Base-by-base conservation (phyloP, 108 stramenopile genomes). In the Nitzschia sp. region DNA sequence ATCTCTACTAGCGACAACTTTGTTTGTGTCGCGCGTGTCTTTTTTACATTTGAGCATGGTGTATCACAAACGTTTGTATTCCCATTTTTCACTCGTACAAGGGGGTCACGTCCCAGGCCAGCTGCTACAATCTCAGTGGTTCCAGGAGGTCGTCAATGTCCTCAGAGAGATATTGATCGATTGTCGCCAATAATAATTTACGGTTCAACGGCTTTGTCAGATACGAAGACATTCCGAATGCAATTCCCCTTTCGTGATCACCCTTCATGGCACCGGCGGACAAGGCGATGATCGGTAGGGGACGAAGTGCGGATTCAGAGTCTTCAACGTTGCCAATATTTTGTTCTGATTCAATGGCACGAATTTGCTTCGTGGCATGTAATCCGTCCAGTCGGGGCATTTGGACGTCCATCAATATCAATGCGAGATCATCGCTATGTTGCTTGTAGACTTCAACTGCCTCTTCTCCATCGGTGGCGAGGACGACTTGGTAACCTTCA, bases 241-340 rank as follows among this genome's bases (percentile, higher is more conserved):
- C 60, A 13, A 60, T 1, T 8, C 69, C 47, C 15, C 29, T 24
- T 26, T 70, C 57, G 5, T 34, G 3, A 27, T 70, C 69, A 18
- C 69, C 69, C 18, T 62, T 59, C 69, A 70, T 70, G 60, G 69
- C 69, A 19, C 29, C 58, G 2, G 69, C 69, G 34, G 69, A 54
- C 35, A 70, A 26, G 1, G 59, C 69, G 34, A 70, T 60, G 46
- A 70, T 70, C 11, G 69, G 59, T 28, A 60, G 5, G 17, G 21
- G 35, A 42, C 13, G 9, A 9, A 9, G 9, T 9, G 6, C 13
- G 9, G 38, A 13, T 42, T 9, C 6, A 13, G 6, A 6, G 38
- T 9, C 6, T 6, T 42, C 38, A 13, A 6, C 38, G 6, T 9
- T 6, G 26, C 8, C 26, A 3, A 6, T 18, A 5, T 3, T 26